A percentile compares a stretch with the other conserved stretches of the same genome.
Conservation (phyloP, 73 alveolate species). For the Paramecium biaurelia region DNA sequence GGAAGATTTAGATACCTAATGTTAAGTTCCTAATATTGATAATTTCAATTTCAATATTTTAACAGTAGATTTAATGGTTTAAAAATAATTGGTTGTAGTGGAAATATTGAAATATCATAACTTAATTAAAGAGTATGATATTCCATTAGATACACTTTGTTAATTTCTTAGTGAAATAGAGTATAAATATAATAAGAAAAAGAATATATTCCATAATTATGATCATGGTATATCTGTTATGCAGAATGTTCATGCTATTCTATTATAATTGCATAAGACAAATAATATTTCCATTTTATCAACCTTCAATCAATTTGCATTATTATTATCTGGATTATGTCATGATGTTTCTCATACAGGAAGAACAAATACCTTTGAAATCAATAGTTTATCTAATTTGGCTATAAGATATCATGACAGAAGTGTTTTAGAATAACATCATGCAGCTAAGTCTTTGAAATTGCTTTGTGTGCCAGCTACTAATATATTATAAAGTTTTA, state of each 20-base stretch:
- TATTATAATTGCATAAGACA: background rate
- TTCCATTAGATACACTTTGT: constrained; percentile 2
- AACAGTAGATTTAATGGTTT: background rate
- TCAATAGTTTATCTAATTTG: constrained; percentile 69
- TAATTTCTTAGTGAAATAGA: constrained; percentile 18
- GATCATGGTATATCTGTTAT: constrained; percentile 64
- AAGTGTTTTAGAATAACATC: constrained; percentile 89
- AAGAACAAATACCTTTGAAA: constrained; percentile 72
- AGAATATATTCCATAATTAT: constrained; percentile 66
- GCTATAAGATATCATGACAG: constrained; percentile 87
- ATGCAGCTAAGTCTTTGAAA: constrained; percentile 81
- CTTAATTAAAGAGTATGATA: constrained; percentile 15
- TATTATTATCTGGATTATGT: constrained; percentile 72
- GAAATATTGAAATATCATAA: constrained; percentile 14
- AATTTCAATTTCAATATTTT: background rate
- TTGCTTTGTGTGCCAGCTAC: constrained; percentile 66
- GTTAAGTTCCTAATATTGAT: background rate
- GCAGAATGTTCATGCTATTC: constrained; percentile 44
- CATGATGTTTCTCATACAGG: constrained; percentile 90
- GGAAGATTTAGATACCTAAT: background rate
- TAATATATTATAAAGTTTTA: constrained; percentile 64
- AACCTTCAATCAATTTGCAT: constrained; percentile 12
- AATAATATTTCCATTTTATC: background rate
- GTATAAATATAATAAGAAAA: constrained; percentile 45
- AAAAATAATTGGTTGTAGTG: background rate